Base-by-base conservation (phyloP, 352 stramenopile genomes). In the Pythium utonaiense region DNA sequence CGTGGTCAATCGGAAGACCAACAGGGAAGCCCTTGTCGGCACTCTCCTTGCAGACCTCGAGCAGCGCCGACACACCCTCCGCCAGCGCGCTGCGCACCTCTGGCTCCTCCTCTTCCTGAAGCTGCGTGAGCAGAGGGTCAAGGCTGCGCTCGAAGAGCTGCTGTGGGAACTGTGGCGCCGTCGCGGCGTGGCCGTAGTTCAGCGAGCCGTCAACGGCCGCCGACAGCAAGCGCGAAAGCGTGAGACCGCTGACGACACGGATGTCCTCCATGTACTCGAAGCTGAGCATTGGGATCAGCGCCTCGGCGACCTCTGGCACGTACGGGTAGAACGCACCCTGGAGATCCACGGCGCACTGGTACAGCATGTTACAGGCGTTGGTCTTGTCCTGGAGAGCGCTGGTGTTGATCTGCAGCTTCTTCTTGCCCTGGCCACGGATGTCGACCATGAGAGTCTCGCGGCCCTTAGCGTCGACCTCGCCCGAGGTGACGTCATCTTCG, bases 211-310 rank as follows among this genome's bases (percentile, higher is more conserved):
- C 83, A 5, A 93, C 77, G 5, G 84, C 86, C 6, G 74, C 73
- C 25, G 85, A 72, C 38, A 95, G 67, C 55, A 95, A 58, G 57
- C 89, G 89, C 21, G 77, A 71, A 66, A 93, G 80, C 57, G 77
- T 88, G 61, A 95, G 71, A 25, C 72, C 78, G 60, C 78, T 90
- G 49, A 93, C 82, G 25, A 95, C 73, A 45, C 86, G 86, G 31
- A 95, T 81, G 55, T 92, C 83, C 38, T 93, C 83, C 41, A 95
- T 78, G 74, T 93, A 95, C 72, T 92, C 71, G 40, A 93, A 95
- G 28, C 70, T 73, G 47, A 95, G 71, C 42, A 95, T 63, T 57
- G 86, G 82, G 52, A 93, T 75, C 64, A 95, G 66, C 31, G 91
- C 80, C 54, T 85, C 65, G 10, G 85, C 77, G 6, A 91, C 83